Evolutionary conservation across 2,329 filamentous ascomycete species (phyloP).

Genomic region (Botrytis fabae): DNA sequence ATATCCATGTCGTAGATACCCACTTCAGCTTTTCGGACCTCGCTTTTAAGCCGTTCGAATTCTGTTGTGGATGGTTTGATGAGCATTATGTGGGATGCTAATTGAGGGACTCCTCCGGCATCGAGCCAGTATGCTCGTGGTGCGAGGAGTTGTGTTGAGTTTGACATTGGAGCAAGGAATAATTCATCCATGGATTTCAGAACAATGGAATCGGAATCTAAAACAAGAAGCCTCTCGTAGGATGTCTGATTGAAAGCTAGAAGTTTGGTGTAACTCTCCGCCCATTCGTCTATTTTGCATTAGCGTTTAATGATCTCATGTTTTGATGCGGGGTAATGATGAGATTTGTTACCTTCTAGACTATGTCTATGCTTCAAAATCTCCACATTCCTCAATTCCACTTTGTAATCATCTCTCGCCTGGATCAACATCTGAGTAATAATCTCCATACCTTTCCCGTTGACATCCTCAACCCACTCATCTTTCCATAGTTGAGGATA

Average conservation of each 20-base stretch:
- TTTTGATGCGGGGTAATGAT: not conserved
- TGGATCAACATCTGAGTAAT: constrained; percentile 41
- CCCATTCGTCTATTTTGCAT: constrained; percentile 28
- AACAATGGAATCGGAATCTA: constrained; percentile 35
- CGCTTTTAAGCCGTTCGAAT: constrained; percentile 43
- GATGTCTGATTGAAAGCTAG: constrained; percentile 67
- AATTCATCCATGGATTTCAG: constrained; percentile 57
- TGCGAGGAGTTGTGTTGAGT: constrained; percentile 50
- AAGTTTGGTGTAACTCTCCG: constrained; percentile 62
- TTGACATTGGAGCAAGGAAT: constrained; percentile 55
- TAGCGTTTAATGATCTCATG: not conserved
- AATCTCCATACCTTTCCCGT: constrained; percentile 39
- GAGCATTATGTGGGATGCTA: constrained; percentile 58
- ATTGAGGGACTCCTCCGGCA: constrained; percentile 43
- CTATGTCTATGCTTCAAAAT: constrained; percentile 43
- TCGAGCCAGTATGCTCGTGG: constrained; percentile 61
- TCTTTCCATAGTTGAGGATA: constrained; percentile 43
- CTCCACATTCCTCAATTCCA: constrained; percentile 47
- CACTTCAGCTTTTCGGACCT: constrained; percentile 30
- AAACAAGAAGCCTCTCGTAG: constrained; percentile 45
- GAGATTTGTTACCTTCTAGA: constrained; percentile 42
- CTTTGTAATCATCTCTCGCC: constrained; percentile 48
- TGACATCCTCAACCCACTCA: constrained; percentile 40
- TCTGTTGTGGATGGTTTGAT: constrained; percentile 56
- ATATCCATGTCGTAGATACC: constrained; percentile 61